Evolutionary conservation across 495 filamentous ascomycete genomes (phyloP).

Genomic region (Aspergillus sclerotioniger): DNA sequence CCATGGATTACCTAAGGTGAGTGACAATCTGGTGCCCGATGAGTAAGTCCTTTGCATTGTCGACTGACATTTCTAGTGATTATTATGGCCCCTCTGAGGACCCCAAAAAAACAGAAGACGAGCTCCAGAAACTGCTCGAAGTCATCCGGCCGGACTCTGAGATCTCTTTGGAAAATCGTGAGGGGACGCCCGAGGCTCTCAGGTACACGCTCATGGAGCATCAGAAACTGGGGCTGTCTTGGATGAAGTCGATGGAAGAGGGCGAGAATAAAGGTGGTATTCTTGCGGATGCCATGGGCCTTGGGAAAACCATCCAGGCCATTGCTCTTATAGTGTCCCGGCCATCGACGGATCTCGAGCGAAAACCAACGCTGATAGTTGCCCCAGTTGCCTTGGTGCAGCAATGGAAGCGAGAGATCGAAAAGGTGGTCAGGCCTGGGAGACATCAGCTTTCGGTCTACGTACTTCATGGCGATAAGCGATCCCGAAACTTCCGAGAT

Average conservation of each 20-base stretch:
- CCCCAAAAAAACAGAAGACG: conserved; percentile 57
- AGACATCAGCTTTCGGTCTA: conserved; percentile 60
- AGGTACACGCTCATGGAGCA: conserved; percentile 73
- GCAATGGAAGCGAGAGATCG: conserved; percentile 88
- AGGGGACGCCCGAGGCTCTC: conserved; percentile 73
- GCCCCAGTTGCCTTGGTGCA: conserved; percentile 82
- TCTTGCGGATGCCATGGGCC: conserved; percentile 89
- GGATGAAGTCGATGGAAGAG: conserved; percentile 81
- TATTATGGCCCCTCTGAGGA: conserved; percentile 39
- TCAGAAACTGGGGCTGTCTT: conserved; percentile 77
- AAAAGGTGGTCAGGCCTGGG: conserved; percentile 62
- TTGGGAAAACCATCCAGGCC: conserved; percentile 92
- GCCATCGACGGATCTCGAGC: conserved; percentile 57
- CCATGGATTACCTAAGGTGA: conserved; percentile 7
- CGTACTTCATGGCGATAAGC: conserved; percentile 63
- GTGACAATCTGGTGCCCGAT: neutral
- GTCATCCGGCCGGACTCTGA: conserved; percentile 76
- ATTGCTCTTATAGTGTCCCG: conserved; percentile 79
- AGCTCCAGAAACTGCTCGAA: conserved; percentile 65
- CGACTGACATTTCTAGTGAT: conserved; percentile 16
- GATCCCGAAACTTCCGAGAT: conserved; percentile 53
- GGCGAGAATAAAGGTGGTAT: conserved; percentile 78
- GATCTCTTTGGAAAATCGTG: conserved; percentile 59
- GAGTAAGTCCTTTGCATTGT: conserved; percentile 2
- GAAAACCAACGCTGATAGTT: conserved; percentile 83